Evolutionary conservation across 192 early-diverging fungal genomes (phyloP).

Genomic region (Gamsiella multidivaricata): DNA sequence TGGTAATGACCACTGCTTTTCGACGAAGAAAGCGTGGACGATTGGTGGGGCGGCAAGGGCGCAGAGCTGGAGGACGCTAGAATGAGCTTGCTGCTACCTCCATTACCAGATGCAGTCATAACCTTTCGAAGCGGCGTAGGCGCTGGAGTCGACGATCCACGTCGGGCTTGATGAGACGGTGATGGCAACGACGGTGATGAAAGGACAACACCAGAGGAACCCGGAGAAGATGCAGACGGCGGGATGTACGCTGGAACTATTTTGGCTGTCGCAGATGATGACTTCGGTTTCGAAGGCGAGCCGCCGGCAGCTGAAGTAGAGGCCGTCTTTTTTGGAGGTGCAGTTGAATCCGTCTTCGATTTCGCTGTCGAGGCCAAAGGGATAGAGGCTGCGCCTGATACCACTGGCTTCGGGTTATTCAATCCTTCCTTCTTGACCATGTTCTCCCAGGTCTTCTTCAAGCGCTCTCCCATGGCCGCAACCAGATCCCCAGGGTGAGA

Average conservation of each 20-base stretch:
- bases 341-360: background rate
- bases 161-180: slow-evolving; percentile 9
- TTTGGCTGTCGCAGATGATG: slow-evolving; percentile 19
- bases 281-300: slow-evolving; percentile 30
- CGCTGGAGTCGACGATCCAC: slow-evolving; percentile 34
- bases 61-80: slow-evolving; percentile 16
- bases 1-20: slow-evolving; percentile 14
- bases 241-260: slow-evolving; percentile 45
- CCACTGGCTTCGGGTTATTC: slow-evolving; percentile 11
- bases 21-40: slow-evolving; percentile 9
- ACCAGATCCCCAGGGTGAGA: slow-evolving; percentile 62
- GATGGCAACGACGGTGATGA: slow-evolving; percentile 6
- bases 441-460: slow-evolving; percentile 61
- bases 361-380: slow-evolving; percentile 4
- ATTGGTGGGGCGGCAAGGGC: background rate
- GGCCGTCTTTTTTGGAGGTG: background rate
- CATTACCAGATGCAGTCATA: background rate
- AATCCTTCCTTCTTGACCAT: slow-evolving; percentile 50
- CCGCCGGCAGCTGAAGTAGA: background rate
- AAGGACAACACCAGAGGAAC: background rate
- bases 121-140: slow-evolving; percentile 40
- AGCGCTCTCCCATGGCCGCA: slow-evolving; percentile 64
- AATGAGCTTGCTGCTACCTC: background rate
- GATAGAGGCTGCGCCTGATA: background rate
- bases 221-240: slow-evolving; percentile 10